phyloP scores from a whole-genome alignment of 2,329 filamentous ascomycete species.

The Hymenoscyphus repandus region DNA sequence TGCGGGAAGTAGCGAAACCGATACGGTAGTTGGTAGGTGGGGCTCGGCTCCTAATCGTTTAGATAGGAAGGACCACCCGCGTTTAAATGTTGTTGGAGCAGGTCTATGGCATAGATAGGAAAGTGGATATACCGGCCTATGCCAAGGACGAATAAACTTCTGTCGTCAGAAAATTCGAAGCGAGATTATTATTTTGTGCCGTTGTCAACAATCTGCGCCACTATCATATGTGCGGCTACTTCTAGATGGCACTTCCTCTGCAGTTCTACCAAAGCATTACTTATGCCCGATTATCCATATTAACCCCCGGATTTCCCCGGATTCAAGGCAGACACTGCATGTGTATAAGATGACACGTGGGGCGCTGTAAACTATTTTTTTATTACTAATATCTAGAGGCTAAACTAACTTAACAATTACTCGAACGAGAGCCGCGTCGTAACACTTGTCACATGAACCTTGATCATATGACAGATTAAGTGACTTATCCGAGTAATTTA shows the following conservation, averaged over 20 bases:
- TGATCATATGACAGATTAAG: no score
- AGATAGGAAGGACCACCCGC: constrained; percentile 7
- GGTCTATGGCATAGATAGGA: constrained; percentile 8
- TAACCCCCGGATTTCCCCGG: constrained; percentile 14
- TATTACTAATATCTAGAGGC: constrained; percentile 11
- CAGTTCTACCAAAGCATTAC: constrained; percentile 5
- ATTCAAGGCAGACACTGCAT: constrained; percentile 13
- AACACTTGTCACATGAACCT: not conserved
- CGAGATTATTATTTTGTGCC: constrained; percentile 14
- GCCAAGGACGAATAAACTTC: constrained; percentile 14
- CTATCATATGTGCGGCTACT: constrained; percentile 9
- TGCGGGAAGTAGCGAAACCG: constrained; percentile 13
- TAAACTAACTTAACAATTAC: constrained; percentile 9
- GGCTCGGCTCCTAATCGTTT: constrained; percentile 9
- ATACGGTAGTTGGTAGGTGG: constrained; percentile 15
- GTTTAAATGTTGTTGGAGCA: constrained; percentile 4
- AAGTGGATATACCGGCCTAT: constrained; percentile 19
- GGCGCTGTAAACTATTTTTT: constrained; percentile 3
- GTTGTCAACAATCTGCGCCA: constrained; percentile 6
- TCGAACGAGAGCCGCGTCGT: constrained; percentile 8
- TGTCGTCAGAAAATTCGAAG: constrained; percentile 23
- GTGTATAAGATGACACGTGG: constrained; percentile 10
- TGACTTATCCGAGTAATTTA: no score
- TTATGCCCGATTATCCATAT: not conserved
- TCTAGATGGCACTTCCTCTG: constrained; percentile 9